Evolutionary conservation across 2,329 filamentous ascomycete species (phyloP).

Genomic region (Volutella citrinella): DNA sequence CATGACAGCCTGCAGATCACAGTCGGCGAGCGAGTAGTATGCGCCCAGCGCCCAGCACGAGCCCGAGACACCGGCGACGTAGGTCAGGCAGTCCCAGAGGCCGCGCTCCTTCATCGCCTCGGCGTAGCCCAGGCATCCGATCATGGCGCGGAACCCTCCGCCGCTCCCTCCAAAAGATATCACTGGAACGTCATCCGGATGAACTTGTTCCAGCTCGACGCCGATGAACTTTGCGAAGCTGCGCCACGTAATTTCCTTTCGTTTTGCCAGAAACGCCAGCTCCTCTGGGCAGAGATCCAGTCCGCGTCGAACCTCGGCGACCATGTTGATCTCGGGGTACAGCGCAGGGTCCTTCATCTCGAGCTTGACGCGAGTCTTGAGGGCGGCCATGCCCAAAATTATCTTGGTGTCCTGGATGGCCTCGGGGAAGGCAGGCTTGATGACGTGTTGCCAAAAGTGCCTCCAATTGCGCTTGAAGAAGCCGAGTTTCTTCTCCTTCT

Average conservation of each 20-base stretch:
- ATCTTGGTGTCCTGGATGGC: conserved; percentile 11
- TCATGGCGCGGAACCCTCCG: conserved; percentile 10
- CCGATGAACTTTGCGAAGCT: conserved; percentile 5
- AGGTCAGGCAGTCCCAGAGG: conserved; percentile 8
- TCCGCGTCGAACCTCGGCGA: conserved; percentile 4
- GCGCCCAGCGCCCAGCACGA: conserved; percentile 7
- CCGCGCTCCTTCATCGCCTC: conserved; percentile 6
- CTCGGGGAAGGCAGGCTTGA: conserved; percentile 10
- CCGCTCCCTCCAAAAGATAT: conserved; percentile 8
- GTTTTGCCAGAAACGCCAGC: conserved; percentile 3
- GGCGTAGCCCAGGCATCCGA: conserved; percentile 6
- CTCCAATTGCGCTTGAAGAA: conserved; percentile 1
- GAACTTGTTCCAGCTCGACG: conserved; percentile 1
- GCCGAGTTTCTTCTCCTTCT: neutral
- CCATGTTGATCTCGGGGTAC: conserved; percentile 6
- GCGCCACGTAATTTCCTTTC: neutral
- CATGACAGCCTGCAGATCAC: conserved; percentile 7
- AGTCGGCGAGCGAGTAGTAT: conserved; percentile 6
- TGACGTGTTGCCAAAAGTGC: conserved; percentile 7
- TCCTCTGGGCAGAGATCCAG: conserved; percentile 5
- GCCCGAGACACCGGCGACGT: conserved; percentile 8
- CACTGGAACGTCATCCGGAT: conserved; percentile 7
- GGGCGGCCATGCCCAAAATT: conserved; percentile 7
- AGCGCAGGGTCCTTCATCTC: conserved; percentile 8
- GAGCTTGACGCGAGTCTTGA: conserved; percentile 4